Evolutionary conservation across 495 filamentous ascomycete genomes (phyloP), one percentile per base, ranked within the genome.

Genomic region (Geopyxis carbonaria): DNA sequence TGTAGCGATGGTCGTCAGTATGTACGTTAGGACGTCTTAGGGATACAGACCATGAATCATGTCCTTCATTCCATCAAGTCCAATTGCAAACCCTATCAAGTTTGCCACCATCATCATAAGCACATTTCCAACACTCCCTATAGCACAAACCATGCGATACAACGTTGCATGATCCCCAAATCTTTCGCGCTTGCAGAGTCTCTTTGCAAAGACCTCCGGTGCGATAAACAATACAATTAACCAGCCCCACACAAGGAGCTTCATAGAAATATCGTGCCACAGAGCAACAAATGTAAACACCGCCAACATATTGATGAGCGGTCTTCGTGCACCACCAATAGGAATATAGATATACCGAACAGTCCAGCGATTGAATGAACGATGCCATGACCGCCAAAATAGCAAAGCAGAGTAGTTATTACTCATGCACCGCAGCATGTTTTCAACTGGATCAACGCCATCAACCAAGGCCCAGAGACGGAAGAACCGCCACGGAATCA

Each of bases 261-360:
- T 72, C n/a, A 94, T 69, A 51, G 86, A 75, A 56, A 99, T 91
- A 50, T 99, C 89, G 58, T 99, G 89, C 89, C 89, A 99, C 27
- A 99, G 64, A 4, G 91, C 89, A 21, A 99, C 89, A 46, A 99
- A 99, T 2, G 84, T 93, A 56, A 99, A 99, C 2, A 93, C 79
- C n/a, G 74, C 61, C 8, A 85, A 62, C 51, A 80, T 82, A 35
- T 87, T 93, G 23, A 75, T 56, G 25, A 76, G 59, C 2, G 57
- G 56, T 1, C 65, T 61, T 37, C 59, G 65, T n/a, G 40, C 66
- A 6, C 89, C 89, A 34, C 89, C 89, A 2, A 95, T 65, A 0
- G 89, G 89, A 15, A 95, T 66, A 61, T 89, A 99, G 42, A 99
- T 76, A 62, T 99, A 99, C 15, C 89, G 73, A 29, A 94, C 63